Conservation (phyloP, 2,329 filamentous ascomycete species). For the Stagonosporopsis chrysanthemi region DNA sequence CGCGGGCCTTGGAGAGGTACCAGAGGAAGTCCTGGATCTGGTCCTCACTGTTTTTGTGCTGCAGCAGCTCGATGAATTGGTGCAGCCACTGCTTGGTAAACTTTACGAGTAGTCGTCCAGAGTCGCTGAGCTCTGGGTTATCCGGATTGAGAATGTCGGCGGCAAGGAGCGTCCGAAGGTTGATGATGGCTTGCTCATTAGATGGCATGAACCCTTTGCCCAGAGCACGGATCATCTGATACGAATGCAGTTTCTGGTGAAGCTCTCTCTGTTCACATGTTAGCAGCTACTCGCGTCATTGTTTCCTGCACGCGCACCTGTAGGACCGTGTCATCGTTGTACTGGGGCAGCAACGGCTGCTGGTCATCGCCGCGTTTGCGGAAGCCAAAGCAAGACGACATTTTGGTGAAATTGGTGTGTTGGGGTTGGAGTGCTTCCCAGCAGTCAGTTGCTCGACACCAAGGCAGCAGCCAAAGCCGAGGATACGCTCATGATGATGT, state of each 20-base stretch:
- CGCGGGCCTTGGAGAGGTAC: conserved; percentile 77
- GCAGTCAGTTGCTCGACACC: conserved; percentile 1
- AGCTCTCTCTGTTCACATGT: conserved; percentile 68
- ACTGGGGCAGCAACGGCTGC: conserved; percentile 76
- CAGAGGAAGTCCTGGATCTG: conserved; percentile 93
- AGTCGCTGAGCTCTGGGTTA: conserved; percentile 76
- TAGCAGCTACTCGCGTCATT: background rate
- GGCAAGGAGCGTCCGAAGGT: conserved; percentile 79
- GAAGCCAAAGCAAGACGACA: conserved; percentile 72
- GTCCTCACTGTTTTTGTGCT: conserved; percentile 82
- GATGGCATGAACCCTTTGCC: conserved; percentile 90
- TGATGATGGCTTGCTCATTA: conserved; percentile 81
- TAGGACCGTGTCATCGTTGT: conserved; percentile 79
- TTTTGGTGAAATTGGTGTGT: conserved; percentile 30
- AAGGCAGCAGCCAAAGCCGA: conserved; percentile 12
- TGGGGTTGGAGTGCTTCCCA: conserved; percentile 1
- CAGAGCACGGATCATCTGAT: conserved; percentile 87
- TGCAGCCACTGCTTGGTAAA: conserved; percentile 76
- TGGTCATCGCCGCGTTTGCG: conserved; percentile 68
- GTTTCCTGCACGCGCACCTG: conserved; percentile 21
- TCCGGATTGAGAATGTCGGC: conserved; percentile 80
- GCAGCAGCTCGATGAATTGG: conserved; percentile 80
- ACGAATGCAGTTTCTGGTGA: conserved; percentile 89
- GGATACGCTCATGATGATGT: conserved; percentile 13
- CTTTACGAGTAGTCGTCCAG: conserved; percentile 75